Conservation (phyloP, 164 flowering plant species). For the Dillenia suffruticosa region DNA sequence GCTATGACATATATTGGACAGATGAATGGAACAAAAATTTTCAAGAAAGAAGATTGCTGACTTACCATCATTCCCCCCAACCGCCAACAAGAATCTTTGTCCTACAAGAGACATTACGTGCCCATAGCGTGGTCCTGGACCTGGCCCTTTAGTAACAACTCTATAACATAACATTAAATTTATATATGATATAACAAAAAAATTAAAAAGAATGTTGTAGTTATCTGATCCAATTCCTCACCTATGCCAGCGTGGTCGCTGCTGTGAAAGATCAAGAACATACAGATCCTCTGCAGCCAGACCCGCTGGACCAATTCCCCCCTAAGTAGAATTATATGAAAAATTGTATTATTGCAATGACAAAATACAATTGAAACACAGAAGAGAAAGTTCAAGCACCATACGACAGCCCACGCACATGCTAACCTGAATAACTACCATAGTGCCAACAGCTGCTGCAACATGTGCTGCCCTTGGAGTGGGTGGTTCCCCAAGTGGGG, state of each 20-base stretch:
- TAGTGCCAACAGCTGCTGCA: constrained; percentile 98
- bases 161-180: constrained; percentile 20
- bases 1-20: background rate
- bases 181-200: too few species aligned
- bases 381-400: background rate
- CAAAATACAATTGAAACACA: background rate
- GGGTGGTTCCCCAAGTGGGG: constrained; percentile 95
- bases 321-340: constrained; percentile 38
- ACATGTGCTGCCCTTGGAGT: constrained; percentile 99
- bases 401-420: background rate
- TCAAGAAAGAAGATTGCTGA: constrained; percentile 3
- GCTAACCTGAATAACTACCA: constrained; percentile 98
- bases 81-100: constrained; percentile 93
- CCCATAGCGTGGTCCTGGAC: constrained; percentile 99
- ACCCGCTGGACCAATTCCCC: constrained; percentile 99
- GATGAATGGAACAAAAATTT: background rate
- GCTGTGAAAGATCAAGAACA: constrained; percentile 97
- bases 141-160: constrained; percentile 98
- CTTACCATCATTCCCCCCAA: constrained; percentile 99
- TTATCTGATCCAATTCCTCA: too few species aligned
- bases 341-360: constrained; percentile 4
- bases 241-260: constrained; percentile 89
- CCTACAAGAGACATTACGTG: constrained; percentile 99
- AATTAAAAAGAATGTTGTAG: too few species aligned
- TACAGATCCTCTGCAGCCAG: constrained; percentile 99